These are phyloP conservation scores for Annulohypoxylon bovei DNA, from an alignment of 495 filamentous ascomycete species.

Conservation along the genomic window DNA sequence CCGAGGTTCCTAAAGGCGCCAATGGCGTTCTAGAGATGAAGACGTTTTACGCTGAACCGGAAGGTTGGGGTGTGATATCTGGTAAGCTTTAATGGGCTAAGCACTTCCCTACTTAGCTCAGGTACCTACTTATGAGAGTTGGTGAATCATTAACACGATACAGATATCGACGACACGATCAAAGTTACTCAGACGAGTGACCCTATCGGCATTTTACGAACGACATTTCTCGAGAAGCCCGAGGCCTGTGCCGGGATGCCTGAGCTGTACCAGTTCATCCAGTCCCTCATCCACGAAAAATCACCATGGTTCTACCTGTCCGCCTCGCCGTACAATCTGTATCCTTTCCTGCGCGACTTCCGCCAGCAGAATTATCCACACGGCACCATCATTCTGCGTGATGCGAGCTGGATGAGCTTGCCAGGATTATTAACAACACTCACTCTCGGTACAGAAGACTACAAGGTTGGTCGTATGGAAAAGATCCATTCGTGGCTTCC, in stretches of 20 bases:
- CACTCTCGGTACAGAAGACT: conserved; percentile 82
- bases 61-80: conserved; percentile 89
- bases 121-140: not conserved
- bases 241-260: conserved; percentile 82
- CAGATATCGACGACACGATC: conserved; percentile 95
- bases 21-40: conserved; percentile 63
- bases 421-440: conserved; percentile 80
- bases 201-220: conserved; percentile 78
- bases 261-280: conserved; percentile 75
- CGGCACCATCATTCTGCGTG: conserved; percentile 84
- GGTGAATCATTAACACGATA: conserved; percentile 20
- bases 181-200: conserved; percentile 86
- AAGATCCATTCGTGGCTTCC: conserved; percentile 83
- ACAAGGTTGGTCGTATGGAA: conserved; percentile 83
- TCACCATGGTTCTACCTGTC: conserved; percentile 94
- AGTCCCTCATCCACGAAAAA: conserved; percentile 59
- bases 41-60: conserved; percentile 77
- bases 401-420: conserved; percentile 88
- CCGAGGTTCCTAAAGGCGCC: conserved; percentile 59
- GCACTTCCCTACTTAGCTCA: too few relatives aligned
- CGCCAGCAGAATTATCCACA: conserved; percentile 73
- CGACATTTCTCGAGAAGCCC: conserved; percentile 84
- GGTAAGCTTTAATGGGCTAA: conserved; percentile 52
- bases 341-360: conserved; percentile 84
- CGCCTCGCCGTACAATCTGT: conserved; percentile 94